phyloP scores from a whole-genome alignment of 805 yeast genomes.

The Brettanomyces naardenensis region DNA sequence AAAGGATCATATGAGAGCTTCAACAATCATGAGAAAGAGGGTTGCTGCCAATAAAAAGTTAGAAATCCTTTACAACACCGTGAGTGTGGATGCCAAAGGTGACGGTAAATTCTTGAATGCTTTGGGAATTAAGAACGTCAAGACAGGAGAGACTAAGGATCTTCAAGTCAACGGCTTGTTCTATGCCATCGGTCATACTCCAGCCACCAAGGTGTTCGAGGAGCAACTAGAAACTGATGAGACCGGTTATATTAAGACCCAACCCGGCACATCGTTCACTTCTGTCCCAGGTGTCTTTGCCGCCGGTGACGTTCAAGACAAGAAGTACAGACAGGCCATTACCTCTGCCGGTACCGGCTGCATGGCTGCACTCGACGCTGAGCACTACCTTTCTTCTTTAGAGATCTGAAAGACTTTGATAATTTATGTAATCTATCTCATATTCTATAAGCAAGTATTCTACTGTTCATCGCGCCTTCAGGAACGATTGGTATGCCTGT shows the following conservation, averaged over 20 bases:
- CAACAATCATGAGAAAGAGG: conserved; percentile 95
- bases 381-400: conserved; percentile 54
- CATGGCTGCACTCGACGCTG: conserved; percentile 98
- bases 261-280: conserved; percentile 84
- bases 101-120: conserved; percentile 75
- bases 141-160: conserved; percentile 60
- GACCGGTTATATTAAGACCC: conserved; percentile 80
- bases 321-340: conserved; percentile 95
- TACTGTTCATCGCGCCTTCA: conserved; percentile 35
- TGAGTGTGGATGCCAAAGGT: conserved; percentile 84
- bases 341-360: conserved; percentile 99
- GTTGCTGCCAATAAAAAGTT: conserved; percentile 77
- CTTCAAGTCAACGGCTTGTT: conserved; percentile 84
- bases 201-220: conserved; percentile 80
- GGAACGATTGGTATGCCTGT: conserved; percentile 85
- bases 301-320: conserved; percentile 99
- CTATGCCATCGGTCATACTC: conserved; percentile 96
- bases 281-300: conserved; percentile 90
- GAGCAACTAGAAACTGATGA: conserved; percentile 80
- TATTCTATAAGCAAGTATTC: too few relatives aligned
- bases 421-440: not conserved
- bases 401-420: conserved; percentile 26
- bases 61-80: conserved; percentile 84
- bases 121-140: conserved; percentile 60
- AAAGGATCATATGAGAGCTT: conserved; percentile 91